phyloP scores from a whole-genome alignment of 2,329 filamentous ascomycete species.

The Fusarium torulosum region DNA sequence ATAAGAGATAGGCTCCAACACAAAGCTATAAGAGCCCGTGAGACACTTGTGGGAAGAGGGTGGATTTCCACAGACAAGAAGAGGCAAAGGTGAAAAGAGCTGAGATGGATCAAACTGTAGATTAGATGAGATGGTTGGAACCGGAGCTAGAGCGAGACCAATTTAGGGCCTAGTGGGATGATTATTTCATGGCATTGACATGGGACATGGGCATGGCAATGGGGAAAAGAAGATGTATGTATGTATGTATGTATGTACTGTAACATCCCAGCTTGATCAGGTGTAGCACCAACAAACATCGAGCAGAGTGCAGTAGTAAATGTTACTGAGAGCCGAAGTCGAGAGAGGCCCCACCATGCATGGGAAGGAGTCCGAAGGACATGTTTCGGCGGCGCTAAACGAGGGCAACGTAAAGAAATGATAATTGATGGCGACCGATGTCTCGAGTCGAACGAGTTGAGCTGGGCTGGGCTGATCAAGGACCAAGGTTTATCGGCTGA shows the following conservation, averaged over 20 bases:
- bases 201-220: neutral
- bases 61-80: conserved; percentile 4
- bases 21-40: conserved; percentile 14
- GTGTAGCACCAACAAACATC: conserved; percentile 14
- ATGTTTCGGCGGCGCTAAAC: conserved; percentile 13
- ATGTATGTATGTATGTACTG: conserved; percentile 1
- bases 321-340: conserved; percentile 19
- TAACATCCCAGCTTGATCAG: conserved; percentile 2
- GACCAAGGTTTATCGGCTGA: conserved; percentile 4
- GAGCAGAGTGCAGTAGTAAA: conserved; percentile 12
- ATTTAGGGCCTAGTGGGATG: conserved; percentile 17
- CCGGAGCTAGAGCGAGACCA: neutral
- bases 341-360: conserved; percentile 4
- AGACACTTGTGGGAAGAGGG: neutral
- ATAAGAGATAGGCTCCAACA: conserved; percentile 6
- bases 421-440: conserved; percentile 5
- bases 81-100: conserved; percentile 8
- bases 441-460: too few species aligned
- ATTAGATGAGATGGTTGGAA: conserved; percentile 31
- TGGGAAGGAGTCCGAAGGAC: conserved; percentile 8
- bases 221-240: neutral
- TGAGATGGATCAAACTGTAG: conserved; percentile 18
- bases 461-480: conserved; percentile 5
- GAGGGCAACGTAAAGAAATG: neutral
- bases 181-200: conserved; percentile 19